Percentiles rank a stretch among this genome's conserved stretches.
Conservation (phyloP, 805 yeast species). For the Pichia phayaonensis region DNA sequence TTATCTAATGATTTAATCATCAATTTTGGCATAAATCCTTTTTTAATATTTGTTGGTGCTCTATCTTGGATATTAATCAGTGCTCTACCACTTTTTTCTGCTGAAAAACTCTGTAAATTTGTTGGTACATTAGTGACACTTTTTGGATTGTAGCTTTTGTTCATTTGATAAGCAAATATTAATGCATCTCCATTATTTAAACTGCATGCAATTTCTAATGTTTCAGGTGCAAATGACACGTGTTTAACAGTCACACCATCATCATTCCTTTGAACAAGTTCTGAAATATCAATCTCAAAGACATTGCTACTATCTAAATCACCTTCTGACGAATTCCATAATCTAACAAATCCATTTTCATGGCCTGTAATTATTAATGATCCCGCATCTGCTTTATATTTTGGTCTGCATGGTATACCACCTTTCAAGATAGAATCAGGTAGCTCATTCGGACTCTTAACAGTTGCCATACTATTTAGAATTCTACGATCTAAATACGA, state of each 20-base stretch:
- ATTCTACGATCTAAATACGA: slow-evolving; percentile 30
- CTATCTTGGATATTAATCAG: slow-evolving; percentile 45
- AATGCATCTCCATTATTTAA: slow-evolving; percentile 65
- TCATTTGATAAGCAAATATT: slow-evolving; percentile 61
- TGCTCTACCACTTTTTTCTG: slow-evolving; percentile 11
- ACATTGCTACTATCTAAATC: slow-evolving; percentile 56
- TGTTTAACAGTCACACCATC: slow-evolving; percentile 40
- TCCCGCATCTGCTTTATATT: slow-evolving; percentile 42
- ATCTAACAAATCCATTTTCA: slow-evolving; percentile 70
- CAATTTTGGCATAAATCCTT: slow-evolving; percentile 57
- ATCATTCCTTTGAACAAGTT: slow-evolving; percentile 37
- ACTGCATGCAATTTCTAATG: slow-evolving; percentile 68
- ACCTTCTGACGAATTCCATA: slow-evolving; percentile 77
- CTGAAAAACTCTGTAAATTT: slow-evolving; percentile 2
- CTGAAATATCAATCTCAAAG: slow-evolving; percentile 50
- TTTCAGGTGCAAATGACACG: slow-evolving; percentile 71
- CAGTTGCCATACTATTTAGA: slow-evolving; percentile 27
- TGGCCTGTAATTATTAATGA: slow-evolving; percentile 78
- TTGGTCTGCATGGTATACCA: slow-evolving; percentile 60
- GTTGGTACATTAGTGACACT: slow-evolving; percentile 4
- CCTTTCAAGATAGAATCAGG: slow-evolving; percentile 52
- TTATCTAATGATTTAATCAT: slow-evolving; percentile 33
- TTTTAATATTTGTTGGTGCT: slow-evolving; percentile 40
- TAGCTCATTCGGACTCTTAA: slow-evolving; percentile 33
- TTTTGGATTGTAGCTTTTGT: slow-evolving; percentile 35